Conservation (phyloP, 1,284 basidiomycete species). For the Boletellus deceptivus region DNA sequence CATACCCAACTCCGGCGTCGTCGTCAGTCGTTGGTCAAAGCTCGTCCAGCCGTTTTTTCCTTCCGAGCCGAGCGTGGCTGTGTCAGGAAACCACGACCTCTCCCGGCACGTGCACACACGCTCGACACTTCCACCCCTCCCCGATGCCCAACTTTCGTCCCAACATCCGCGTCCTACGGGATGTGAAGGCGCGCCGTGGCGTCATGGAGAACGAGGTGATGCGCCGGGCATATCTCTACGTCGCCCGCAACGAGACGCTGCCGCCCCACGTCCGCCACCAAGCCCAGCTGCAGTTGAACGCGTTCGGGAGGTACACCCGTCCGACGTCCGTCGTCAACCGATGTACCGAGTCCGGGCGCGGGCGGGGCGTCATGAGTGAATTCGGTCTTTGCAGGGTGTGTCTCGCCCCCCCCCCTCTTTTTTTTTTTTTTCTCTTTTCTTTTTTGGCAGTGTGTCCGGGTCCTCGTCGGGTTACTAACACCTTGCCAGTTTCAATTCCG, state of each 20-base stretch:
- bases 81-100: too few species aligned
- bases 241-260: constrained; percentile 85
- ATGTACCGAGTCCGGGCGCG: constrained; percentile 81
- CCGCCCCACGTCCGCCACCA: constrained; percentile 88
- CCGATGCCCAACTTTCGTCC: constrained; percentile 49
- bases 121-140: not conserved
- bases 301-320: constrained; percentile 79
- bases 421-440: not conserved
- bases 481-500: constrained; percentile 81
- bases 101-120: too few species aligned
- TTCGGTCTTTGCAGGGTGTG: constrained; percentile 87
- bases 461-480: too few species aligned
- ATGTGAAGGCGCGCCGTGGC: constrained; percentile 71
- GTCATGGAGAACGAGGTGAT: constrained; percentile 76
- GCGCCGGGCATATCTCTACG: constrained; percentile 84
- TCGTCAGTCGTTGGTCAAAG: not conserved
- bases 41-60: constrained; percentile 26
- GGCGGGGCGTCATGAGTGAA: constrained; percentile 84
- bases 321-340: constrained; percentile 86
- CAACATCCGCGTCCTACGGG: constrained; percentile 67
- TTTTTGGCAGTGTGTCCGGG: too few species aligned
- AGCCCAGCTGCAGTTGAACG: constrained; percentile 93
- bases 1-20: constrained; percentile 13
- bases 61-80: not conserved
- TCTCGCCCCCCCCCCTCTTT: too few species aligned